Base-by-base conservation (phyloP, 169 alveolate species). In the Plasmodium coatneyi region DNA sequence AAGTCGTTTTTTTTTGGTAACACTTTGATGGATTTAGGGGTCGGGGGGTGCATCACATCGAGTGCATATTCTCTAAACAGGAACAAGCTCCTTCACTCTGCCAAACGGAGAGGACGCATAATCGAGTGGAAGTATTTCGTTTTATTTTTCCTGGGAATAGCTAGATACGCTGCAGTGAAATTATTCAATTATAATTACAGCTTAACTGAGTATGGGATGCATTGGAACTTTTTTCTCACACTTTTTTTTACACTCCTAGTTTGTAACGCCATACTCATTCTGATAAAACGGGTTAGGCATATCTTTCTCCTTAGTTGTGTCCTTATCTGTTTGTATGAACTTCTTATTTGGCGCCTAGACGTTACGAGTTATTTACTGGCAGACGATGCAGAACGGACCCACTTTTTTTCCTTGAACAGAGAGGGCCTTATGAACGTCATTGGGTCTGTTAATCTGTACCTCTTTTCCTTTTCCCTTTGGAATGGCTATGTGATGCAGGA, bases 1-100 rank as follows among this genome's bases (percentile, higher is more conserved):
- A 87, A 87, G 34, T 87, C 93, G 3, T 34, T 32, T 78, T 87
- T 78, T 54, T 79, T 41, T 79, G 93, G 93, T 0, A 87, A 87
- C 54, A 87, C 93, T 1, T 19, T 87, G 32, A 87, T 87, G 93
- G 93, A 87, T 41, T 36, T 87, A 39, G 93, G 93, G 5, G 52
- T 87, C 14, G 93, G 93, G 12, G 56, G 81, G 6, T 87, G 90
- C 71, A 76, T 87, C 25, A 56, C 74, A 1, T 60, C 93, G 2
- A 87, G 93, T 19, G 93, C 93, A 5, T 87, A 79, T 34, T n/a
- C 90, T 12, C n/a, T 39, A 3, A 80, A 60, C 30, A 87, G 32
- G 1, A 87, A 16, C 7, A 79, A 60, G 14, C 36, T 66, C n/a
- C 41, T 78, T 6, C 66, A 78, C 41, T 76, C 16, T 36, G 46